These are phyloP conservation scores for Wickerhamiella lipophila DNA, from an alignment of 805 yeast species.

Conservation along the genomic window DNA sequence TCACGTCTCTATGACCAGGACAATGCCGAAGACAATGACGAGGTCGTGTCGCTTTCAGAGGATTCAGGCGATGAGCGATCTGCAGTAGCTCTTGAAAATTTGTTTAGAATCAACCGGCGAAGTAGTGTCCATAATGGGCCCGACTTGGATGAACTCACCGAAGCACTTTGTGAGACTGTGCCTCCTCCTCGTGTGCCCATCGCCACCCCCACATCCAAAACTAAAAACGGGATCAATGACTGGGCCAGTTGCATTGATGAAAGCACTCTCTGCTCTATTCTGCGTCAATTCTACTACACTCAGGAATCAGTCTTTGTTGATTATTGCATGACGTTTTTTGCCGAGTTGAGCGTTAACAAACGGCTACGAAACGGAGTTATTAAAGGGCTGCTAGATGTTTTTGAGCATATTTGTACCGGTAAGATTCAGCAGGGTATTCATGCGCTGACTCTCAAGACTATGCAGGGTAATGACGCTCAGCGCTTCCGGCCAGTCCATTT, in stretches of 20 bases:
- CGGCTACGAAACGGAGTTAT: neutral
- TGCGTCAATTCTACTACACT: neutral
- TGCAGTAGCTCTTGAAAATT: neutral
- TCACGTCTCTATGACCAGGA: neutral
- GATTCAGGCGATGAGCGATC: neutral
- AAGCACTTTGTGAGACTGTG: neutral
- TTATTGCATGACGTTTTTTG: neutral
- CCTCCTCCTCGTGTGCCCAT: neutral
- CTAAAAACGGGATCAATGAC: neutral
- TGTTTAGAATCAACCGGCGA: neutral
- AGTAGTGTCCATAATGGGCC: neutral
- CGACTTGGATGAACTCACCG: neutral
- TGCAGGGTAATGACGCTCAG: neutral
- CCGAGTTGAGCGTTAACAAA: neutral
- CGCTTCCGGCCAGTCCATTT: conserved; percentile 1
- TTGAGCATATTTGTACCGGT: neutral
- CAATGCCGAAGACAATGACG: neutral
- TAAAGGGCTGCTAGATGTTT: neutral
- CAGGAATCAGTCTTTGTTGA: neutral
- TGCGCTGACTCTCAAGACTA: neutral
- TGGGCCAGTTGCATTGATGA: conserved; percentile 2
- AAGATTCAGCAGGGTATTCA: neutral
- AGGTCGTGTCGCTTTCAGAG: neutral
- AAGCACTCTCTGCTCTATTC: neutral
- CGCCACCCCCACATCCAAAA: neutral